A percentile compares a stretch with the other conserved stretches of the same genome.
Conservation (phyloP, 164 flowering plant species). For the Magnolia changhungtana region DNA sequence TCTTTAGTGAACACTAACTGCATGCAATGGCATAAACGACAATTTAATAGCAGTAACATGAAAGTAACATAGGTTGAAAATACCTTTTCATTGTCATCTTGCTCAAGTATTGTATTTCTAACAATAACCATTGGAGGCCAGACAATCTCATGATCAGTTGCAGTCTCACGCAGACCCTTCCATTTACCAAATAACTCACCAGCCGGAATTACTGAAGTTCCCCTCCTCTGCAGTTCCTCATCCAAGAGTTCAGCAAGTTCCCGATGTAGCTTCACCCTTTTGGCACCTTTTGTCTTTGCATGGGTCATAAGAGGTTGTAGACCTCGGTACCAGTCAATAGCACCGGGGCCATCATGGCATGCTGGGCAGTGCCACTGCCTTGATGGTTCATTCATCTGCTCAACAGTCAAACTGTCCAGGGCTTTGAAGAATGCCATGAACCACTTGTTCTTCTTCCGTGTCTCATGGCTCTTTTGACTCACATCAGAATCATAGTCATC, state of each 20-base stretch:
- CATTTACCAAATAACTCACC: constrained; percentile 76
- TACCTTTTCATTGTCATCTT: constrained; percentile 84
- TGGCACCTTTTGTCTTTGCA: constrained; percentile 75
- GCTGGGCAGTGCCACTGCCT: constrained; percentile 98
- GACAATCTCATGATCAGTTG: constrained; percentile 62
- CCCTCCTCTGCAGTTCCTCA: constrained; percentile 62
- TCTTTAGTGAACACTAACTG: too few species aligned
- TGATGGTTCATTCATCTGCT: constrained; percentile 54
- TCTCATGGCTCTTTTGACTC: constrained; percentile 61
- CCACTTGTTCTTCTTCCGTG: constrained; percentile 59
- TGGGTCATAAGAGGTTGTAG: constrained; percentile 80
- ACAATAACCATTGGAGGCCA: constrained; percentile 97
- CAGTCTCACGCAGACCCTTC: constrained; percentile 51
- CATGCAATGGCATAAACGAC: too few species aligned
- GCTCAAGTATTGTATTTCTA: constrained; percentile 70
- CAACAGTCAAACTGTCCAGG: constrained; percentile 47
- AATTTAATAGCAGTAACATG: too few species aligned
- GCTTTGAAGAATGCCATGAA: constrained; percentile 54
- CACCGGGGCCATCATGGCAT: constrained; percentile 88
- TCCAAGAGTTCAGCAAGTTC: constrained; percentile 71
- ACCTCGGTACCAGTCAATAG: constrained; percentile 87
- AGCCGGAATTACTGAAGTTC: constrained; percentile 61
- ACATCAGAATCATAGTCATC: constrained; percentile 75
- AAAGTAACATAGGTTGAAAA: not conserved
- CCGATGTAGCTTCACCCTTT: constrained; percentile 67